A percentile compares a stretch with the other conserved stretches of the same genome.
These are phyloP conservation scores for button mushroom (Agaricus bisporus) DNA, from an alignment of 768 basidiomycete species.

Conservation along the genomic window DNA sequence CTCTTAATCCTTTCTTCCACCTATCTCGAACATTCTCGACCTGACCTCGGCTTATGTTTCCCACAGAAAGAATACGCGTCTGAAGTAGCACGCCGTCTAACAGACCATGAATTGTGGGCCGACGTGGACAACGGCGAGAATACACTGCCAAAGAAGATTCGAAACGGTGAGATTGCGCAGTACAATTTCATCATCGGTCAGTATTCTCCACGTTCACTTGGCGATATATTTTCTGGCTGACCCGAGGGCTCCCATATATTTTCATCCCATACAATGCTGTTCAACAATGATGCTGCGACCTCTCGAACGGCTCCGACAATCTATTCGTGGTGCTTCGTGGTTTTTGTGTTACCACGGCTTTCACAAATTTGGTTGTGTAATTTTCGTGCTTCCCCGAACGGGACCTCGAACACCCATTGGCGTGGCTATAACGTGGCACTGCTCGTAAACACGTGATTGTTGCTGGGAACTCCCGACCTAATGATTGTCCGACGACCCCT, in stretches of 20 bases:
- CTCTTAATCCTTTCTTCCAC: background rate
- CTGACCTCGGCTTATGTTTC: constrained; percentile 6
- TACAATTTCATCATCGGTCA: constrained; percentile 96
- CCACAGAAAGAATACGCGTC: constrained; percentile 84
- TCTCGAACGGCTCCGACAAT: no score
- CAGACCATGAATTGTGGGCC: constrained; percentile 68
- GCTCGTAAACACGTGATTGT: no score
- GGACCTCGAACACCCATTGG: no score
- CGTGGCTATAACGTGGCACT: no score
- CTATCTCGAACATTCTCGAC: background rate
- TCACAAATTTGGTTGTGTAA: background rate
- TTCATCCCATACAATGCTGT: background rate
- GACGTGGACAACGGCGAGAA: constrained; percentile 92
- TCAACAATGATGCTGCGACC: background rate
- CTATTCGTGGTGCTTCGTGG: no score
- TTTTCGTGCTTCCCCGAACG: background rate
- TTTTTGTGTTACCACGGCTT: background rate
- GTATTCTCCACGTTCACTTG: constrained; percentile 18
- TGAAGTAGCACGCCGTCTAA: constrained; percentile 66
- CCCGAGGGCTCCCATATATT: background rate
- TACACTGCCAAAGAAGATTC: constrained; percentile 94
- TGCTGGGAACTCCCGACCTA: no score
- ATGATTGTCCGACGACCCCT: background rate
- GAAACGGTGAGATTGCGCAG: constrained; percentile 95
- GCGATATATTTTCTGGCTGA: background rate